These are phyloP conservation scores for Lepidium sativum DNA, from an alignment of 345 rosid species.

Conservation along the genomic window DNA sequence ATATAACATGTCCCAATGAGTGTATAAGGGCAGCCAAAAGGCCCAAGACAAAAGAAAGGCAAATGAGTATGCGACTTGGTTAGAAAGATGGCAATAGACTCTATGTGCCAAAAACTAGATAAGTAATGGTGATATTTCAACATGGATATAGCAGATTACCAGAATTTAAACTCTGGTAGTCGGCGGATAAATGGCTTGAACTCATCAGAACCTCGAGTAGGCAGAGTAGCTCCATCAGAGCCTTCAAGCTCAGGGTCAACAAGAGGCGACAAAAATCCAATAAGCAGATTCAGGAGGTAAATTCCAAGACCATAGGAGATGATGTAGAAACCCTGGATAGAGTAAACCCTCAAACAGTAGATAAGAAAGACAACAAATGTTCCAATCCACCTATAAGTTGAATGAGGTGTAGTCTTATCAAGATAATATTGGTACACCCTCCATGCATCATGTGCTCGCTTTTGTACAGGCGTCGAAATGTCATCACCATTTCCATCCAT, in stretches of 20 bases:
- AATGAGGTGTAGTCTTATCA: constrained; percentile 82
- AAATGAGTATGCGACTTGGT: neutral
- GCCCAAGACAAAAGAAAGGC: neutral
- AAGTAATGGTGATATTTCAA: neutral
- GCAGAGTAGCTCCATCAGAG: constrained; percentile 69
- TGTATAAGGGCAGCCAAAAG: neutral
- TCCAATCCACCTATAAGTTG: constrained; percentile 77
- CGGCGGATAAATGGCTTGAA: constrained; percentile 95
- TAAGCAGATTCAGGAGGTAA: constrained; percentile 75
- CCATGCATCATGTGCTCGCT: constrained; percentile 61
- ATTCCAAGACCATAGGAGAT: constrained; percentile 89
- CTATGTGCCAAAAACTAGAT: too few relatives aligned
- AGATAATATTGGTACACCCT: constrained; percentile 79
- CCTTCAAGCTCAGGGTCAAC: constrained; percentile 66
- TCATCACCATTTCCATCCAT: constrained; percentile 83
- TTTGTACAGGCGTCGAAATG: constrained; percentile 49
- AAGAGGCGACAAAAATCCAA: constrained; percentile 89
- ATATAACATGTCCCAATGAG: neutral
- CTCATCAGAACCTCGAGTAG: constrained; percentile 94
- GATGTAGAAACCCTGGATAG: constrained; percentile 78
- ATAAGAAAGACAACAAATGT: constrained; percentile 41
- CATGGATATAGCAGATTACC: constrained; percentile 19
- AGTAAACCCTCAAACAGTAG: constrained; percentile 63
- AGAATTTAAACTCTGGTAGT: constrained; percentile 93
- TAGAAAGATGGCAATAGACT: neutral